A percentile compares a stretch with the other conserved stretches of the same genome.
These are phyloP conservation scores for Xanthoceras sorbifolium DNA, from an alignment of 345 rosid genomes.

Conservation along the genomic window DNA sequence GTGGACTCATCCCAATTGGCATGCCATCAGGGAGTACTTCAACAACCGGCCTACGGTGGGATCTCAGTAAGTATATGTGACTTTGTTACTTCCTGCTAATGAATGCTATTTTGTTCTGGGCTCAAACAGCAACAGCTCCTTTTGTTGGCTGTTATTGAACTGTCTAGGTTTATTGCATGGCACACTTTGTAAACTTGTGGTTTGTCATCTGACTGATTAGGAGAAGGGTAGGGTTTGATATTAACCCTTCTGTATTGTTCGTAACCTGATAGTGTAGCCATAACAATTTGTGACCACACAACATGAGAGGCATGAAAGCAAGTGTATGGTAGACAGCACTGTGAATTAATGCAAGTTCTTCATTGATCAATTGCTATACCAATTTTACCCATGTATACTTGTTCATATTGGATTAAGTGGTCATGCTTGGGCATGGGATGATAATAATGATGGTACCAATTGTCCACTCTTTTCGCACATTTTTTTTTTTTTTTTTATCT, in stretches of 20 bases:
- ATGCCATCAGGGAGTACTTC: slow-evolving; percentile 67
- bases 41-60: slow-evolving; percentile 88
- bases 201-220: slow-evolving; percentile 1
- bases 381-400: background rate
- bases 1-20: slow-evolving; percentile 91
- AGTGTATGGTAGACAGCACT: background rate
- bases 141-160: background rate
- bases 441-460: background rate
- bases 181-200: background rate
- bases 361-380: background rate
- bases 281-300: background rate
- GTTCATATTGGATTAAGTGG: background rate
- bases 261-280: background rate
- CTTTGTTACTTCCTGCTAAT: slow-evolving; percentile 5
- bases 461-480: background rate
- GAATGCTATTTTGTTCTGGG: background rate
- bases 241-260: background rate
- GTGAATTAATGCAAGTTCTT: background rate
- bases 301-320: background rate
- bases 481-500: background rate
- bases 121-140: background rate
- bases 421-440: background rate
- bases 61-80: slow-evolving; percentile 72
- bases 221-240: background rate
- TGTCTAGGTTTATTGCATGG: background rate